Percentiles rank a stretch among this genome's conserved stretches.
Evolutionary conservation across 257 asterid genomes (phyloP).

Genomic region (Solanum infundibuliforme): DNA sequence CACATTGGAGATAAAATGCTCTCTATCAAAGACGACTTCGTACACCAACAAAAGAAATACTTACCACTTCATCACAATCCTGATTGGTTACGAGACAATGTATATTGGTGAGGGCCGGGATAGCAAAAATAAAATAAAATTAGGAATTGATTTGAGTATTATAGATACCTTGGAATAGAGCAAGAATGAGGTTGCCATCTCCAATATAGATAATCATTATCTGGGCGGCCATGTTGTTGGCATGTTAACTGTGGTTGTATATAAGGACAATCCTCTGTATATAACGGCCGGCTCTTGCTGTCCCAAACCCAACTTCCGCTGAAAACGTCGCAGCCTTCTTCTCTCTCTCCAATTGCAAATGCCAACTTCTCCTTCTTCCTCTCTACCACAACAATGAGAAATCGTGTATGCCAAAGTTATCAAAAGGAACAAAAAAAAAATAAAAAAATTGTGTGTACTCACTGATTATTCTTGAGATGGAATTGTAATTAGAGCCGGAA

Average conservation of each 20-base stretch:
- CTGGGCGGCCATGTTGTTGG: constrained; percentile 83
- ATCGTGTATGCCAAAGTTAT: neutral
- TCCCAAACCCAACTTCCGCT: constrained; percentile 82
- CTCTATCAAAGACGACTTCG: too few species aligned
- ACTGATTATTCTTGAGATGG: constrained; percentile 13
- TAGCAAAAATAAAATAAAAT: too few species aligned
- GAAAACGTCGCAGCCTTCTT: constrained; percentile 56
- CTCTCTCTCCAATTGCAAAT: constrained; percentile 50
- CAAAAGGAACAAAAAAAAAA: neutral
- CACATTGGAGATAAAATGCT: neutral
- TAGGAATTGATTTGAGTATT: neutral
- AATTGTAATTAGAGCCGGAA: neutral
- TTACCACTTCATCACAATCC: neutral
- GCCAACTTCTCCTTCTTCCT: constrained; percentile 51
- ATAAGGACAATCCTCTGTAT: constrained; percentile 59
- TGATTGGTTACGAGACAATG: neutral
- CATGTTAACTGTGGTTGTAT: constrained; percentile 91
- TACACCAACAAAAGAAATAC: too few species aligned
- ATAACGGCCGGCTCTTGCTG: constrained; percentile 42
- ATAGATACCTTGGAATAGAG: constrained; percentile 54
- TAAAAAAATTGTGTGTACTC: neutral
- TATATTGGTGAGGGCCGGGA: neutral
- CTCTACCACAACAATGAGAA: constrained; percentile 32
- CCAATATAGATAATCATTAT: constrained; percentile 58
- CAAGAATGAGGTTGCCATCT: constrained; percentile 91